These are phyloP conservation scores for Coemansia sp. DNA, from an alignment of 192 early-diverging fungal genomes.

Conservation along the genomic window DNA sequence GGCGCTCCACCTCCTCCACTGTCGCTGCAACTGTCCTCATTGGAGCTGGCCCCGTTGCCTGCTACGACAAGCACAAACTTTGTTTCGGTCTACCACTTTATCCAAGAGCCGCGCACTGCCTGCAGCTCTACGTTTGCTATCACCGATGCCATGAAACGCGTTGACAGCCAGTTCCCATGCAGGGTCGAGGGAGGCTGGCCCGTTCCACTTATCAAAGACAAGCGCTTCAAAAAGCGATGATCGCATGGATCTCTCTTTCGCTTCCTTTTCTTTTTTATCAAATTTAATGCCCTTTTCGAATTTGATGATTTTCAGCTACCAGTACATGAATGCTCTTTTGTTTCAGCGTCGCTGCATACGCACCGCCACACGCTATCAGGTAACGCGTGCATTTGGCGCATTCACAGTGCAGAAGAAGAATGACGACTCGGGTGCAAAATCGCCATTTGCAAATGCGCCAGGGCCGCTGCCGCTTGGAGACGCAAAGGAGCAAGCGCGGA, in stretches of 20 bases:
- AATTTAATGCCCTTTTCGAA: neutral
- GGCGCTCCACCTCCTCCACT: neutral
- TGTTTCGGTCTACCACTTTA: conserved; percentile 10
- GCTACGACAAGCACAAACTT: neutral
- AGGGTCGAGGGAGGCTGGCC: conserved; percentile 28
- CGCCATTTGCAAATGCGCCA: conserved; percentile 45
- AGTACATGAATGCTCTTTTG: neutral
- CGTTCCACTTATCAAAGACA: neutral
- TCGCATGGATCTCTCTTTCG: neutral
- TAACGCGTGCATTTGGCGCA: neutral
- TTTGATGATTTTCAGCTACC: neutral
- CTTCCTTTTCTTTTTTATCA: conserved; percentile 5
- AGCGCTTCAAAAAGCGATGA: neutral
- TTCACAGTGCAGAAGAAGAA: neutral
- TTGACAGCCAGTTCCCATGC: conserved; percentile 20
- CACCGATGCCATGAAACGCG: conserved; percentile 29
- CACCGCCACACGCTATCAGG: neutral
- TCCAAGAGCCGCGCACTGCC: conserved; percentile 27
- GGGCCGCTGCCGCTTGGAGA: conserved; percentile 71
- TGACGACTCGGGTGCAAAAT: conserved; percentile 4
- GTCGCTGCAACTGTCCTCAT: neutral
- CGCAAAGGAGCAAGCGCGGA: conserved; percentile 61
- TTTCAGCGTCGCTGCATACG: neutral
- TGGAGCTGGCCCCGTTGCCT: neutral
- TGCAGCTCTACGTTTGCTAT: conserved; percentile 23